Evolutionary conservation across 148 eudicot species (phyloP), one percentile per base, ranked within the genome.

Genomic region (Vaccinium myrtillus): DNA sequence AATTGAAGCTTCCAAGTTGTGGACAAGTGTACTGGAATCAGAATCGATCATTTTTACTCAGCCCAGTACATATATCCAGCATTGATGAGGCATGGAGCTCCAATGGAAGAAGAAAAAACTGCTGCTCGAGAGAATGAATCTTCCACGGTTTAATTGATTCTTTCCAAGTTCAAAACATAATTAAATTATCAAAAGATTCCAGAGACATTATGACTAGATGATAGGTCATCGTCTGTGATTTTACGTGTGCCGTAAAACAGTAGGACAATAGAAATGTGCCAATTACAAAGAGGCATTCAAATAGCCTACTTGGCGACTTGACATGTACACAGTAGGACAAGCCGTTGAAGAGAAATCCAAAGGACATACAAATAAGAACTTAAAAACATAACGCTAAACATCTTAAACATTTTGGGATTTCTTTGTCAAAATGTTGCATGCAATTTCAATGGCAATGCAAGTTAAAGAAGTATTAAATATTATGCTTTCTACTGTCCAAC

Each of bases 1-100:
- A 46, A 75, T 74, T 9, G 11, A 75, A 75, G 51, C 49, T 48
- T 75, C 53, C 77, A 74, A 19, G 67, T 61, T 61, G n/a, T n/a
- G n/a, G n/a, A n/a, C 77, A 74, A 74, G n/a, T 74, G 23, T 16
- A 74, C 23, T 39, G 9, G 77, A 74, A 74, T 39, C 77, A 43
- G 10, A 74, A 18, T 15, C 23, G 19, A 18, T 74, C n/a, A 43
- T 21, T 43, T 74, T 30, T 16, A 43, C 77, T 8, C 51, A 74
- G 21, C 48, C 0, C 23, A 43, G 3, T 16, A 9, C 48, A 43
- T 2, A 6, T 74, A 16, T 19, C 19, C 77, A 43, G 77, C 51
- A 74, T 43, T 43, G 51, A 18, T 74, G 13, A 6, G 77, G 51
- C 77, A 18, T 74, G 21, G 23, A 74, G 23, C 48, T 39, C 50